phyloP scores from a whole-genome alignment of 805 yeast genomes.

The Ogataea philodendri region DNA sequence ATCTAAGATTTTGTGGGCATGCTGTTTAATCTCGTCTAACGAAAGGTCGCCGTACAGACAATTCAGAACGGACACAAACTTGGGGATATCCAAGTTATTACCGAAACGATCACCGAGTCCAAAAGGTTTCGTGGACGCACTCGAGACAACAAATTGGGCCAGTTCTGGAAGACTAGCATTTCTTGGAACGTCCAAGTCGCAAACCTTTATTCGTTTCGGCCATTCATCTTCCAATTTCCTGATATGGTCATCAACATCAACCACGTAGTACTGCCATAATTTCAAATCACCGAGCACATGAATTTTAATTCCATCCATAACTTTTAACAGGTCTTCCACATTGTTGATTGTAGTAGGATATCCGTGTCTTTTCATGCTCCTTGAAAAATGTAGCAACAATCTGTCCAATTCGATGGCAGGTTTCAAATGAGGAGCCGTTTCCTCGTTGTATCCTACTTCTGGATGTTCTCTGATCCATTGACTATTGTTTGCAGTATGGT shows the following conservation, averaged over 20 bases:
- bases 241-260: conserved; percentile 50
- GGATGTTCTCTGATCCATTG: conserved; percentile 83
- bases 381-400: conserved; percentile 63
- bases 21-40: conserved; percentile 34
- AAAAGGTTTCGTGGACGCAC: conserved; percentile 42
- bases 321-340: conserved; percentile 52
- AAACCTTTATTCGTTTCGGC: conserved; percentile 19
- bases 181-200: conserved; percentile 43
- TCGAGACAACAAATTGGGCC: conserved; percentile 46
- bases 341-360: conserved; percentile 56
- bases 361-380: conserved; percentile 51
- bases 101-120: conserved; percentile 48
- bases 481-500: conserved; percentile 92
- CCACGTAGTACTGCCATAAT: conserved; percentile 87
- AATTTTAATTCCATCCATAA: conserved; percentile 66
- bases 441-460: conserved; percentile 81
- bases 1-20: conserved; percentile 59
- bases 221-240: conserved; percentile 39
- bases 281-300: conserved; percentile 66
- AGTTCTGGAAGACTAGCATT: conserved; percentile 45
- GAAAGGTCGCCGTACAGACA: conserved; percentile 33
- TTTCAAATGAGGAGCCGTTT: conserved; percentile 84
- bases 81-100: conserved; percentile 50
- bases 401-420: conserved; percentile 84
- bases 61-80: conserved; percentile 53